These are phyloP conservation scores for Parathielavia appendiculata DNA, from an alignment of 495 filamentous ascomycete genomes.

Conservation along the genomic window DNA sequence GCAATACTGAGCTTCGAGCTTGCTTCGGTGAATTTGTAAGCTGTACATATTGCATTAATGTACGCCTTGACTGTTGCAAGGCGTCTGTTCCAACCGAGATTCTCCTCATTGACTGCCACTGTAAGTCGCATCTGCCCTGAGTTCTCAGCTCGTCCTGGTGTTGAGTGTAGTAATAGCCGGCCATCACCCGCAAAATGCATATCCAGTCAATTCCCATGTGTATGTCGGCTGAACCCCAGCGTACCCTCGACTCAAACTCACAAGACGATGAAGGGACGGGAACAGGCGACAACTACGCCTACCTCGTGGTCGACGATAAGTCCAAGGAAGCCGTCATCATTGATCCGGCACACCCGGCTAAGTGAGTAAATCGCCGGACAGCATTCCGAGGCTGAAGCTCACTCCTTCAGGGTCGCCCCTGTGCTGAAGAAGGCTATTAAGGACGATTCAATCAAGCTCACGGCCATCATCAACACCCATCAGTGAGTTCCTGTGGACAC, in stretches of 20 bases:
- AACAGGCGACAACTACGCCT: slow-evolving; percentile 90
- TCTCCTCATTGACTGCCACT: not conserved
- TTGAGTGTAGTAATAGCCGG: slow-evolving; percentile 24
- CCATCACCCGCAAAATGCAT: slow-evolving; percentile 65
- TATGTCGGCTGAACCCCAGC: slow-evolving; percentile 42
- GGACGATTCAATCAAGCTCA: slow-evolving; percentile 71
- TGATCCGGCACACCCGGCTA: slow-evolving; percentile 86
- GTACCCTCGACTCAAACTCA: not conserved
- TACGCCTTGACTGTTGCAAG: slow-evolving; percentile 28
- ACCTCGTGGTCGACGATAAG: slow-evolving; percentile 86
- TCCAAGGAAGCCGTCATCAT: slow-evolving; percentile 87
- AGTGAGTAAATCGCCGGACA: slow-evolving; percentile 51
- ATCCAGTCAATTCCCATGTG: slow-evolving; percentile 98
- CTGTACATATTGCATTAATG: slow-evolving; percentile 25
- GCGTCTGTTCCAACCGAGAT: slow-evolving; percentile 12
- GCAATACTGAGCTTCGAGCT: not conserved
- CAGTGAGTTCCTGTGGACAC: slow-evolving; percentile 59
- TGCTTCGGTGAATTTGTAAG: slow-evolving; percentile 6
- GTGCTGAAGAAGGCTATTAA: slow-evolving; percentile 68
- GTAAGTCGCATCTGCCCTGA: not conserved
- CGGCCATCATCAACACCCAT: slow-evolving; percentile 90
- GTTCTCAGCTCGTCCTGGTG: not conserved
- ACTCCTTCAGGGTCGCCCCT: slow-evolving; percentile 63
- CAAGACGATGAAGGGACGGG: slow-evolving; percentile 64
- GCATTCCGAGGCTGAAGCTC: not conserved